Evolutionary conservation across 768 basidiomycete genomes (phyloP), one percentile per base, ranked within the genome.

Genomic region (Collybia nuda): DNA sequence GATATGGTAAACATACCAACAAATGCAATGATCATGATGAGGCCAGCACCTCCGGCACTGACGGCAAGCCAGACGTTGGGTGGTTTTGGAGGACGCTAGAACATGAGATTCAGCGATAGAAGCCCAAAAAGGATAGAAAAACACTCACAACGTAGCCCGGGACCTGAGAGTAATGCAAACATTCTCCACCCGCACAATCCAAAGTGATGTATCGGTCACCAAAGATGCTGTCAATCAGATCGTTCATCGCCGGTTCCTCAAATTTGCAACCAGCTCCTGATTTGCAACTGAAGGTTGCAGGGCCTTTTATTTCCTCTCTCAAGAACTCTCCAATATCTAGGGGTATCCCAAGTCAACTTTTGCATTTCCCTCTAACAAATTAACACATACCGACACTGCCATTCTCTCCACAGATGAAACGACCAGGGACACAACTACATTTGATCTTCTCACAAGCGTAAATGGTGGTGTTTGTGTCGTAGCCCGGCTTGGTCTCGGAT

Each of bases 211-310:
- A 90, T 1, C 74, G 76, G 64, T 99, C 97, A 1, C 91, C 97
- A 56, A 99, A 98, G 58, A 99, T 86, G 54, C 88, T 85, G 62
- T 88, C 83, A 68, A 99, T 98, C 46, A 99, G 80, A 26, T 86
- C 77, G 61, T 99, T 97, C 97, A 99, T 98, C 0, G 90, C 93
- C 0, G 93, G 91, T 60, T 99, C 97, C 65, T 95, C 88, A 60
- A 99, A 99, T 53, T 77, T 81, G 70, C 95, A 98, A 6, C 85
- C 90, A 41, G 76, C 66, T 14, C 84, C 87, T 1, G 77, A 65
- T 51, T 71, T 74, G 72, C 96, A 96, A 55, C 78, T 85, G 67
- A 99, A 98, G 8, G 74, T 72, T 0, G 90, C 97, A 0, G 97
- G 97, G 0, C 97, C 97, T 50, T 81, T 86, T 64, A 98, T 97